Percentiles rank a stretch among this genome's conserved stretches.
phyloP scores from a whole-genome alignment of 208 protist genomes.

The Acanthamoeba culbertsoni region DNA sequence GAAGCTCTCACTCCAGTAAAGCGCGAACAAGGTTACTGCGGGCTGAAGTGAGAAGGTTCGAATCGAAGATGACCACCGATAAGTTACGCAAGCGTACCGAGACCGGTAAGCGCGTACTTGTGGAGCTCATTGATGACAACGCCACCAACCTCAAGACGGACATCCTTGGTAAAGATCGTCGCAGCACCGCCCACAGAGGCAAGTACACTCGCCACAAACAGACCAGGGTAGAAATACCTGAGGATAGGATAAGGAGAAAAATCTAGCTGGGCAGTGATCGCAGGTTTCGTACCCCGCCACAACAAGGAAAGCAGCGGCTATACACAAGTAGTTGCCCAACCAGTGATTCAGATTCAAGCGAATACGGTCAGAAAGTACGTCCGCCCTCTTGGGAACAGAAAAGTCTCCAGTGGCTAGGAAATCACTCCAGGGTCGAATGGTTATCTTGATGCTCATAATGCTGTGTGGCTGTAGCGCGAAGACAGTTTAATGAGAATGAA shows the following conservation, averaged over 20 bases:
- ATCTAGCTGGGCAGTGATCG: not conserved
- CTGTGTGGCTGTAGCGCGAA: not conserved
- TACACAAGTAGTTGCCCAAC: conserved; percentile 3
- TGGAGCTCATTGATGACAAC: conserved; percentile 4
- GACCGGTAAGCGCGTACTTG: not conserved
- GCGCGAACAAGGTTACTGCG: not conserved
- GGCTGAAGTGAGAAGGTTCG: not conserved
- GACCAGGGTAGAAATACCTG: conserved; percentile 53
- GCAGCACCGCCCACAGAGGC: not conserved
- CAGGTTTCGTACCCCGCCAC: not conserved
- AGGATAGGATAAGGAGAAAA: not conserved
- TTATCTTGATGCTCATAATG: not conserved
- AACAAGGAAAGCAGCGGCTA: not conserved
- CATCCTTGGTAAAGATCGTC: conserved; percentile 24
- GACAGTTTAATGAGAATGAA: too few species aligned
- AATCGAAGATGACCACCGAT: not conserved
- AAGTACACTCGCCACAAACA: not conserved
- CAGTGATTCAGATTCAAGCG: conserved; percentile 14
- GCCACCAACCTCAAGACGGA: conserved; percentile 1
- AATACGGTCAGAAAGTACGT: conserved; percentile 32
- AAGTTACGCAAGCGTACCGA: not conserved
- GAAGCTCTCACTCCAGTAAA: conserved; percentile 54
- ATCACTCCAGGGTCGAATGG: conserved; percentile 19
- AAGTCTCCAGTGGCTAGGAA: not conserved
- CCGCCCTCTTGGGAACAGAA: not conserved